These are phyloP conservation scores for Chimonanthus praecox DNA, from an alignment of 164 flowering plant genomes.

Conservation along the genomic window DNA sequence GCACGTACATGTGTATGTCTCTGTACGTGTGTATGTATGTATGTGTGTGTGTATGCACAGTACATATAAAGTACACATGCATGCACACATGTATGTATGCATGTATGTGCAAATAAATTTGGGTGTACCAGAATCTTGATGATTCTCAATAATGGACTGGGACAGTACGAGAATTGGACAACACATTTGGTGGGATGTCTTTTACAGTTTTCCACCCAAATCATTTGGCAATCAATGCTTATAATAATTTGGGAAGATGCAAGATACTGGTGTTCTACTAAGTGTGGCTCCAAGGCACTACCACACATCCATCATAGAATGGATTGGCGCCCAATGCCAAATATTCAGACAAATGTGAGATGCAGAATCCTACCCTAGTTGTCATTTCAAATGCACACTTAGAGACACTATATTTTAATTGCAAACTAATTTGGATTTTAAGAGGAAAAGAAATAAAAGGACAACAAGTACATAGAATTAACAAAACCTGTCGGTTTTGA, in stretches of 20 bases:
- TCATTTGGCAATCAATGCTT: not conserved
- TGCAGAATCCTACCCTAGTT: too few species aligned
- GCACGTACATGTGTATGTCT: too few species aligned
- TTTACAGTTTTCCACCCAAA: not conserved
- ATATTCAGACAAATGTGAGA: not conserved
- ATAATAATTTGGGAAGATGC: not conserved
- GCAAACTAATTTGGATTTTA: not conserved
- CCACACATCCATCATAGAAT: not conserved
- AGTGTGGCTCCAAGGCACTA: not conserved
- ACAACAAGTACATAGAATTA: not conserved
- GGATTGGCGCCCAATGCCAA: not conserved
- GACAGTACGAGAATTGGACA: not conserved
- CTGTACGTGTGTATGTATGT: too few species aligned
- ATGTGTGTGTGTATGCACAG: too few species aligned
- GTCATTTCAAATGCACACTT: too few species aligned
- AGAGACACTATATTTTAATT: not conserved
- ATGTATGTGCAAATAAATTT: too few species aligned
- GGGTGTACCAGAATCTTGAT: not conserved
- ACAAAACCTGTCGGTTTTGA: constrained; percentile 66
- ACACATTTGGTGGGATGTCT: too few species aligned
- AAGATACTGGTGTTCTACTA: not conserved
- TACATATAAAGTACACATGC: too few species aligned
- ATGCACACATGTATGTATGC: too few species aligned
- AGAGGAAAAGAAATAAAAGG: not conserved
- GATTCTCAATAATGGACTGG: not conserved